phyloP scores from a whole-genome alignment of 176 grass and related monocot species.

The Aegilops longissima region DNA sequence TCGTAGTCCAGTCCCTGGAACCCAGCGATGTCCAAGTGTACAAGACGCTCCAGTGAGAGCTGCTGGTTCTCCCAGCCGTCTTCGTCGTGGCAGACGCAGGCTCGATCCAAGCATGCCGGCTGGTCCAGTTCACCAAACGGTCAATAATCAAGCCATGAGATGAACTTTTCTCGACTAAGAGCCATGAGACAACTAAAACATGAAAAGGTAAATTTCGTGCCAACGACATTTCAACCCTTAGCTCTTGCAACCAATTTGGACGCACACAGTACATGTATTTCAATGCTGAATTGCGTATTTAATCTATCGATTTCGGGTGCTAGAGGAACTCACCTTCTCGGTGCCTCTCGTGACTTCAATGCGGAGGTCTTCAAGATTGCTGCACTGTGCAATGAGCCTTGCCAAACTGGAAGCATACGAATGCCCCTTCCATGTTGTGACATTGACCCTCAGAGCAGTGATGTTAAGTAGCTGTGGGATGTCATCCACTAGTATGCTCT shows the following conservation, averaged over 20 bases:
- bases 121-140: not conserved
- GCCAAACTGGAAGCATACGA: slow-evolving; percentile 15
- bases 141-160: not conserved
- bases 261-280: not conserved
- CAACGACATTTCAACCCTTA: not conserved
- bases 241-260: not conserved
- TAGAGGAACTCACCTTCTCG: not conserved
- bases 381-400: not conserved
- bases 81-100: not conserved
- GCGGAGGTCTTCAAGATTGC: not conserved
- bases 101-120: not conserved
- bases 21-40: not conserved
- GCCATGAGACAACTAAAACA: not conserved
- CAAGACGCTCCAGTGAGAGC: not conserved
- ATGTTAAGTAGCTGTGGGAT: not conserved
- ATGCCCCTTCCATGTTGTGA: not conserved
- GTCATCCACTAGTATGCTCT: not conserved
- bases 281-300: not conserved
- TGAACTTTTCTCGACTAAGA: not conserved
- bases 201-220: not conserved
- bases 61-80: not conserved
- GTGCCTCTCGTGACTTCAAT: not conserved
- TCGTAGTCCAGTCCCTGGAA: not conserved
- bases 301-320: too few species aligned
- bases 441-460: not conserved